phyloP scores from a whole-genome alignment of 345 rosid genomes.

The Xanthoceras sorbifolium region DNA sequence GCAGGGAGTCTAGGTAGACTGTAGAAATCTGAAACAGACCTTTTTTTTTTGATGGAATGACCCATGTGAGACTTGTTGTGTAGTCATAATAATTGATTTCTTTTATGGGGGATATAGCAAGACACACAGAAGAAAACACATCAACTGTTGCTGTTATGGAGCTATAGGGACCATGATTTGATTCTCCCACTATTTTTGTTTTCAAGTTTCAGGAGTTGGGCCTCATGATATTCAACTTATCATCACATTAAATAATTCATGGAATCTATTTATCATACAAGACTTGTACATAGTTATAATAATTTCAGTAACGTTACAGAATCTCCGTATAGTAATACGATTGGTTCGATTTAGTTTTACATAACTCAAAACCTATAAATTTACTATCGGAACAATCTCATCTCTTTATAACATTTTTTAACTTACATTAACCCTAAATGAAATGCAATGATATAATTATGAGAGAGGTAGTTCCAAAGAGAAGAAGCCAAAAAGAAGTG shows the following conservation, averaged over 20 bases:
- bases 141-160: slow-evolving; percentile 27
- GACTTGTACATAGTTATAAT: no score
- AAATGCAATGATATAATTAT: slow-evolving; percentile 4
- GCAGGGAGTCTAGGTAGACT: neutral
- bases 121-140: slow-evolving; percentile 16
- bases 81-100: slow-evolving; percentile 3
- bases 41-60: slow-evolving; percentile 5
- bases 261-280: no score
- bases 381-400: no score
- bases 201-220: neutral
- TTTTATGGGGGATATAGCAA: slow-evolving; percentile 6
- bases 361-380: no score
- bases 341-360: no score
- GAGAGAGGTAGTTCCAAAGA: neutral
- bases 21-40: slow-evolving; percentile 3
- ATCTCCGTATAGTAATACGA: no score
- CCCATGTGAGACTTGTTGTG: neutral
- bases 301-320: no score
- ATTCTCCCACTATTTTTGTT: slow-evolving; percentile 8
- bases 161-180: slow-evolving; percentile 27
- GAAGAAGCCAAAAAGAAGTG: slow-evolving; percentile 45
- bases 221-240: no score
- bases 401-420: neutral
- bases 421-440: neutral
- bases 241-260: no score